Evolutionary conservation across 2,329 filamentous ascomycete species (phyloP), one percentile per base, ranked within the genome.

Genomic region (Aspergillus costaricaensis): DNA sequence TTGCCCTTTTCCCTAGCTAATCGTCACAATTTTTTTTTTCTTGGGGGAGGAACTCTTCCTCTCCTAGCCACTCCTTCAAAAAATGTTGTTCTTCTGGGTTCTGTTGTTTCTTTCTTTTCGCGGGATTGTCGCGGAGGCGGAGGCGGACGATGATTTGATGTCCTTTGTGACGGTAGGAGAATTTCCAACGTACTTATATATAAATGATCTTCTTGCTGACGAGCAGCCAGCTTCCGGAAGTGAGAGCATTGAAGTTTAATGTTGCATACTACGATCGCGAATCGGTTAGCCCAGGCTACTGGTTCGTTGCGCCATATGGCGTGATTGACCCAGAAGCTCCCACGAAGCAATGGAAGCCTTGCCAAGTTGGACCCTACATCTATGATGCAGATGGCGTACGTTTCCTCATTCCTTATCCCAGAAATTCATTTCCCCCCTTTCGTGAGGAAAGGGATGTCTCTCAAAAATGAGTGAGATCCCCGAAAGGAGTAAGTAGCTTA

Each of bases 361-460:
- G 76, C 62, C 79, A 82, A 67, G 74, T 79, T 43, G 80, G 80
- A 5, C 77, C 81, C 25, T 78, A 82, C 64, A 82, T 83, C 39
- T 82, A 81, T 65, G 81, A 83, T 68, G 79, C 78, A 62, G 72
- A 76, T 67, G 80, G 80, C 54, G 75, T 78, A 71, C 53, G 72
- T 65, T 49, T 55, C 2, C 36, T 53, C 41, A n/a, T 43, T 44
- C 52, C 27, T 43, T 4, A 12, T 32, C n/a, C 23, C 5, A 15
- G 23, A 21, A 19, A 30, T 7, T n/a, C 15, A 23, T 30, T 53
- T 44, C 1, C 9, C 25, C 19, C 6, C 17, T 36, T 36, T 36
- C 14, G 62, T 23, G 17, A n/a, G 19, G 19, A 23, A 47, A 10
- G 17, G 51, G 17, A 21, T 12, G 21, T 15, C 23, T 30, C 38